Conservation (phyloP, 768 basidiomycete species). For the Termitomyces sp. region DNA sequence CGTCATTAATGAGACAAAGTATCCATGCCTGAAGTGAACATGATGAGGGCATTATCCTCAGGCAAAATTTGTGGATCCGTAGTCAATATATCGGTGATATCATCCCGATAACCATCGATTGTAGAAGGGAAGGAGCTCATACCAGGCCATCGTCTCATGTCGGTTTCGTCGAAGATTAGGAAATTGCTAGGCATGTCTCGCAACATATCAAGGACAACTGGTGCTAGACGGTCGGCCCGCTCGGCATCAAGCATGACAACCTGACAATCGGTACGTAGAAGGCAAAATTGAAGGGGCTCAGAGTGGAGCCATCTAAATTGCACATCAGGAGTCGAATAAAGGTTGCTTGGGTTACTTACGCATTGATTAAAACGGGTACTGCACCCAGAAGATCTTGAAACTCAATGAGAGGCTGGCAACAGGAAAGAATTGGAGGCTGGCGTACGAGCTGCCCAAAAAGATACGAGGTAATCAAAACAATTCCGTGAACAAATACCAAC, state of each 20-base stretch:
- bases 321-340: background rate
- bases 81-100: slow-evolving; percentile 17
- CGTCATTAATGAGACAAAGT: background rate
- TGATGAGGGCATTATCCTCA: slow-evolving; percentile 57
- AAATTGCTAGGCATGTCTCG: slow-evolving; percentile 26
- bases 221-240: slow-evolving; percentile 41
- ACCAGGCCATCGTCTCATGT: slow-evolving; percentile 31
- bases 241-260: slow-evolving; percentile 55
- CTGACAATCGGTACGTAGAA: slow-evolving; percentile 46
- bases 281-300: slow-evolving; percentile 45
- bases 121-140: slow-evolving; percentile 37
- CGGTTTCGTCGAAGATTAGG: slow-evolving; percentile 39
- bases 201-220: slow-evolving; percentile 21
- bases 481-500: slow-evolving; percentile 62
- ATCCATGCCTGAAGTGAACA: slow-evolving; percentile 53
- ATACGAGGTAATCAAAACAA: slow-evolving; percentile 51
- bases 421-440: slow-evolving; percentile 4
- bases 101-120: slow-evolving; percentile 23
- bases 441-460: slow-evolving; percentile 59
- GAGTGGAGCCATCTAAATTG: slow-evolving; percentile 44
- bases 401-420: slow-evolving; percentile 2
- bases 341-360: slow-evolving; percentile 29
- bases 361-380: slow-evolving; percentile 53
- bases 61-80: slow-evolving; percentile 30
- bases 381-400: slow-evolving; percentile 54